phyloP scores from a whole-genome alignment of 805 yeast genomes.

The Barnettozyma vustinii region DNA sequence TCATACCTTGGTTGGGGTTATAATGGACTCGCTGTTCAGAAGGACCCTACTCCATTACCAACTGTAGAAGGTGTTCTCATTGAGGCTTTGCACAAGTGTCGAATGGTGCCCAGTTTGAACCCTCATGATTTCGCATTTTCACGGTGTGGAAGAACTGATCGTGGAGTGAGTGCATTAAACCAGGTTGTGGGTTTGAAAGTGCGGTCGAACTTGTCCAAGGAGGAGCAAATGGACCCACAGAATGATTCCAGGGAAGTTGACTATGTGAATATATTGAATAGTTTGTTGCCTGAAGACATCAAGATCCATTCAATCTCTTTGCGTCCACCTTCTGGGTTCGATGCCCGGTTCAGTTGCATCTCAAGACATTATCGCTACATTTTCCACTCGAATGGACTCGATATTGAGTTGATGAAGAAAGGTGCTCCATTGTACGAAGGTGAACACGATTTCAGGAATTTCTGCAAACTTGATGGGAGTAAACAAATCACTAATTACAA shows the following conservation, averaged over 20 bases:
- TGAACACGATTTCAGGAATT: conserved; percentile 86
- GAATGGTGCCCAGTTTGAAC: conserved; percentile 53
- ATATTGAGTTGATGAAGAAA: conserved; percentile 58
- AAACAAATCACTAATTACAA: conserved; percentile 80
- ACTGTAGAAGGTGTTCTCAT: conserved; percentile 80
- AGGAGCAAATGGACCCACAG: conserved; percentile 51
- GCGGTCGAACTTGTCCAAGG: conserved; percentile 59
- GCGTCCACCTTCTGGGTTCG: conserved; percentile 77
- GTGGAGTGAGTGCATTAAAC: conserved; percentile 95
- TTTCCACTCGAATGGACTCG: conserved; percentile 50
- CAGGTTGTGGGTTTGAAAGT: conserved; percentile 83
- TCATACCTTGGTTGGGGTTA: conserved; percentile 94
- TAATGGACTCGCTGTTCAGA: conserved; percentile 83
- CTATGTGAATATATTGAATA: conserved; percentile 70
- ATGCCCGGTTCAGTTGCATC: conserved; percentile 90
- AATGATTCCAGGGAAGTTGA: conserved; percentile 69
- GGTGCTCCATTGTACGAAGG: conserved; percentile 68
- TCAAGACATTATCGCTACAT: conserved; percentile 82
- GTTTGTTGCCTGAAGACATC: conserved; percentile 74
- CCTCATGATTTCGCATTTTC: conserved; percentile 68
- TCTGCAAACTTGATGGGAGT: conserved; percentile 90
- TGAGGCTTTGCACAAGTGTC: conserved; percentile 63
- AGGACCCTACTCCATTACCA: conserved; percentile 68
- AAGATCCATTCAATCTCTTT: conserved; percentile 76
- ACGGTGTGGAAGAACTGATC: conserved; percentile 92